A percentile compares a stretch with the other conserved stretches of the same genome.
Conservation (phyloP, 169 alveolate genomes). For the Babesia ovata region DNA sequence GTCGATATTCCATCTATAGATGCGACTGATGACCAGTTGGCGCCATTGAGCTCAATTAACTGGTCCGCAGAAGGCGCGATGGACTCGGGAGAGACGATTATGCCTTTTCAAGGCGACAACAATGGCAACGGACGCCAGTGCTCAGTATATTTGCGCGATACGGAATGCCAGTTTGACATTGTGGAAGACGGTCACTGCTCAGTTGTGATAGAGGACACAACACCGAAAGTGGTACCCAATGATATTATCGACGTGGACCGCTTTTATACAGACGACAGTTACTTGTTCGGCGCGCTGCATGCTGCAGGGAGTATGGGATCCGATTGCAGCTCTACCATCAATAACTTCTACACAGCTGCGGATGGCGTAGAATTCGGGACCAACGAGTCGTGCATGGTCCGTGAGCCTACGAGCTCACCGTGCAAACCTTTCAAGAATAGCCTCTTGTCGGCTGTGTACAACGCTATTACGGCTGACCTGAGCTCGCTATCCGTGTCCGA, state of each 20-base stretch:
- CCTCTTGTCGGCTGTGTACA: constrained; percentile 13
- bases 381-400: neutral
- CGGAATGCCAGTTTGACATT: constrained; percentile 21
- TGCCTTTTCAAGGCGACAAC: neutral
- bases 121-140: neutral
- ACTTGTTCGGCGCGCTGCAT: neutral
- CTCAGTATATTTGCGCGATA: neutral
- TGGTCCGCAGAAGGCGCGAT: constrained; percentile 3
- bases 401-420: neutral
- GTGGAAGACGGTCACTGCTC: constrained; percentile 27
- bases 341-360: constrained; percentile 1
- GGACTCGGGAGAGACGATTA: neutral
- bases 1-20: neutral
- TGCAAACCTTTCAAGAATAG: neutral
- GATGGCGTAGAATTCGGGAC: constrained; percentile 1
- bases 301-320: neutral
- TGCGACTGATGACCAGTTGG: neutral
- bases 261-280: constrained; percentile 17
- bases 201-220: constrained; percentile 10
- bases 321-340: constrained; percentile 6
- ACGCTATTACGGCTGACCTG: constrained; percentile 30
- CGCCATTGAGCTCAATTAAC: constrained; percentile 1
- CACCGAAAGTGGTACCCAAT: neutral
- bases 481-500: constrained; percentile 13
- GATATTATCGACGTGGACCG: constrained; percentile 10